phyloP scores from a whole-genome alignment of 768 basidiomycete genomes.

The Rhodotorula graminis region DNA sequence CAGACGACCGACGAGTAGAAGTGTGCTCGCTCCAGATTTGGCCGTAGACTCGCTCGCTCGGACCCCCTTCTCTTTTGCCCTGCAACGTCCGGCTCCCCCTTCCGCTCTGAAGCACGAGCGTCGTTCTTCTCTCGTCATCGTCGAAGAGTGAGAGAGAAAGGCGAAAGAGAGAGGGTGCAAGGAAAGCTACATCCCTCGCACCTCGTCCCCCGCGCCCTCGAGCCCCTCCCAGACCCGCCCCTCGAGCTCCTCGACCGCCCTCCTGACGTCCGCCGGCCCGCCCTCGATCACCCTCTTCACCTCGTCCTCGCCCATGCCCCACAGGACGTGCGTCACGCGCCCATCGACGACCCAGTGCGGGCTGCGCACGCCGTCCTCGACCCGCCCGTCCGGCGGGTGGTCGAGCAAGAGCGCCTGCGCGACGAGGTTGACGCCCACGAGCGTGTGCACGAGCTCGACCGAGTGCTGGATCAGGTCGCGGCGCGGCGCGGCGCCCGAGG shows the following conservation, averaged over 20 bases:
- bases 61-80: no score
- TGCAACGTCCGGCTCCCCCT: no score
- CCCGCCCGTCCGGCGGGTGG: not conserved
- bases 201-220: not conserved
- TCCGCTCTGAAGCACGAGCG: no score
- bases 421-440: conserved; percentile 6
- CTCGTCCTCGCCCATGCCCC: not conserved
- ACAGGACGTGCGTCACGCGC: not conserved
- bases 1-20: not conserved
- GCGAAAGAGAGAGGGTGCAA: no score
- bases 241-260: not conserved
- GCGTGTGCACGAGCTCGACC: conserved; percentile 14
- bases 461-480: not conserved
- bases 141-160: no score
- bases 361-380: not conserved
- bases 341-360: conserved; percentile 14
- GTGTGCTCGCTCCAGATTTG: not conserved
- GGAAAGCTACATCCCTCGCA: no score
- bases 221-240: not conserved
- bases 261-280: not conserved
- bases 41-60: not conserved
- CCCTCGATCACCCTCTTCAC: not conserved
- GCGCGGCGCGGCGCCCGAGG: not conserved
- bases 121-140: no score
- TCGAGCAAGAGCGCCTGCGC: conserved; percentile 10